Evolutionary conservation across 2,329 filamentous ascomycete species (phyloP), one percentile per base, ranked within the genome.

Genomic region (Cercospora nicotianae): DNA sequence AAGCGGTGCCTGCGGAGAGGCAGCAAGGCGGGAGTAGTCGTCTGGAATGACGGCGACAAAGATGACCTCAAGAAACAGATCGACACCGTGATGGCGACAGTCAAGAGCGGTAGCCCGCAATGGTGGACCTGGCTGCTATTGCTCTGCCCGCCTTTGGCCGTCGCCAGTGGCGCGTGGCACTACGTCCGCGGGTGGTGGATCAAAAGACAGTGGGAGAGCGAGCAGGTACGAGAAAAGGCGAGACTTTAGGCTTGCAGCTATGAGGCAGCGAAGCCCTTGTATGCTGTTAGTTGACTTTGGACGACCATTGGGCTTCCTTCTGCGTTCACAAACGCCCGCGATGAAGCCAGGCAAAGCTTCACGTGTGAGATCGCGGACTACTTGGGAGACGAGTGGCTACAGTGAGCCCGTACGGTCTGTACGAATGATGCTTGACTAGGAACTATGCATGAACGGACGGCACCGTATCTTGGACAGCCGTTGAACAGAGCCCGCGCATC

Each of bases 11-110:
- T 91, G 80, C 88, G 86, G 58, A 83, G 93, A 55, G 88, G 87
- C 3, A 75, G 78, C 51, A 83, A 82, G 6, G 86, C 85, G 59
- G 94, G 94, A 0, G 86, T 93, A 3, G 92, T 97, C 36, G 86
- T 99, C 26, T 95, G 92, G 92, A 99, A 99, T 81, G 94, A 98
- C 80, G 87, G 87, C 2, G 88, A 87, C 58, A 89, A 84, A 75
- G 89, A 88, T 39, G 87, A 93, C 70, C 79, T 99, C 76, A 86
- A 87, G 79, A 79, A 76, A 61, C 88, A 92, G 78, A 82, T 98
- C 10, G 84, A 85, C 62, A 83, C 81, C 67, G 91, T 89, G 7
- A 88, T 98, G 82, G 76, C 75, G 3, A 84, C 85, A 68, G 81
- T 97, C 42, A 84, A 83, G 74, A 82, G 75, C 57, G 80, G 81